Evolutionary conservation across 768 basidiomycete genomes (phyloP), one percentile per base, ranked within the genome.

Genomic region (Tylopilus balloui): DNA sequence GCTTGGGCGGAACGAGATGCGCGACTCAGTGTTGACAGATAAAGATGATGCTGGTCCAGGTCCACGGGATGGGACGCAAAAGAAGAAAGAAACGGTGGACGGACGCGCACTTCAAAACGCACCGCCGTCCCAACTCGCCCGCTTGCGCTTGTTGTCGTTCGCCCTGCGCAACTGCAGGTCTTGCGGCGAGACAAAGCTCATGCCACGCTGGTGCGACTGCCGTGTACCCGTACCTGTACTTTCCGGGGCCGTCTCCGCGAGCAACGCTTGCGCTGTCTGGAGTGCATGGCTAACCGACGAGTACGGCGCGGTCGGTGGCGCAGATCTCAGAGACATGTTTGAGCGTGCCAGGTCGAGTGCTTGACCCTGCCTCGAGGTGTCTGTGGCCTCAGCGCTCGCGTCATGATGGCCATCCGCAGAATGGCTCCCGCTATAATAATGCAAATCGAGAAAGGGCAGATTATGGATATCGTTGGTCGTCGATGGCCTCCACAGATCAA

Each of bases 391-490:
- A 13, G 57, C 47, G 36, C 42, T 38, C 52, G 43, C 44, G 39
- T 67, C 64, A 6, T 61, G 66, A 27, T 59, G 57, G n/a, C 63
- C 61, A 11, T 67, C 65, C 45, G 42, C 47, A n/a, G 59, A 46
- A 58, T 59, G 54, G 20, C 55, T 60, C 42, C 66, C 55, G 19
- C 71, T 71, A 51, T 82, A 83, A 61, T 86, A 86, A 60, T 88
- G 86, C 64, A 88, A 62, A 61, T 88, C 86, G 47, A 88, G 72
- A 66, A 86, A 88, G 3, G 84, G 79, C 2, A 87, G 65, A 51
- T 79, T 76, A 42, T 81, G 74, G 39, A 68, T 51, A 37, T 71
- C 68, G 39, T 64, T 64, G 6, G 54, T 49, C 24, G 49, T 53
- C 17, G 63, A 54, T 17, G 66, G 51, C 46, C 68, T 69, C 67